A percentile compares a stretch with the other conserved stretches of the same genome.
These are phyloP conservation scores for Chaetomium strumarium DNA, from an alignment of 2,329 filamentous ascomycete genomes.

Conservation along the genomic window DNA sequence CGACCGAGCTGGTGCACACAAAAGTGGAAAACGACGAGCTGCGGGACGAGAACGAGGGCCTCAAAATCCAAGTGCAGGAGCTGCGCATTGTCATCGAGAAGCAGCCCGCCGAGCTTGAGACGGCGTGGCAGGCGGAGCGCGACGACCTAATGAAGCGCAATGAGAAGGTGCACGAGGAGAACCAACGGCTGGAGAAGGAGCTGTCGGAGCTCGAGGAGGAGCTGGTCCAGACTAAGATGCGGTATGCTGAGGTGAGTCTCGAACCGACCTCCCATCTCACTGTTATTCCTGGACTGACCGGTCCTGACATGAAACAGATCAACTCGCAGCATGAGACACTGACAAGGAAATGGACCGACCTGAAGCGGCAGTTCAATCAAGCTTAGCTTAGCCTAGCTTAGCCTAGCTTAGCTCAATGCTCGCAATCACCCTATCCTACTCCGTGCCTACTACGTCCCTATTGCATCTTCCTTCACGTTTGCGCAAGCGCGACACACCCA, in stretches of 20 bases:
- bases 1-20: conserved; percentile 82
- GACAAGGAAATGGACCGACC: conserved; percentile 70
- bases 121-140: conserved; percentile 74
- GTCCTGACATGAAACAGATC: conserved; percentile 32
- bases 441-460: neutral
- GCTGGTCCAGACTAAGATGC: conserved; percentile 90
- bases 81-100: conserved; percentile 80
- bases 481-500: neutral
- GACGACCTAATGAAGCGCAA: conserved; percentile 90
- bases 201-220: conserved; percentile 88
- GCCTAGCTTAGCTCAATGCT: neutral
- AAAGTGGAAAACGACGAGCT: conserved; percentile 93
- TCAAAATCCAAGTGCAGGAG: conserved; percentile 79
- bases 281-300: neutral
- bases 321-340: conserved; percentile 66
- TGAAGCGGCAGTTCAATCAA: conserved; percentile 50
- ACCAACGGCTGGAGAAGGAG: conserved; percentile 79
- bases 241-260: conserved; percentile 87
- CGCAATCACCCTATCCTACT: neutral
- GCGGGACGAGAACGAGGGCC: conserved; percentile 79
- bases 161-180: conserved; percentile 89
- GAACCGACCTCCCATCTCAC: too few species aligned
- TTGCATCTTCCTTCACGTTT: neutral
- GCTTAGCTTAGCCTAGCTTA: neutral
- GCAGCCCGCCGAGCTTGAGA: conserved; percentile 84